These are phyloP conservation scores for Trichopus zeylanicus DNA, from an alignment of 116 monocot species.

Conservation along the genomic window DNA sequence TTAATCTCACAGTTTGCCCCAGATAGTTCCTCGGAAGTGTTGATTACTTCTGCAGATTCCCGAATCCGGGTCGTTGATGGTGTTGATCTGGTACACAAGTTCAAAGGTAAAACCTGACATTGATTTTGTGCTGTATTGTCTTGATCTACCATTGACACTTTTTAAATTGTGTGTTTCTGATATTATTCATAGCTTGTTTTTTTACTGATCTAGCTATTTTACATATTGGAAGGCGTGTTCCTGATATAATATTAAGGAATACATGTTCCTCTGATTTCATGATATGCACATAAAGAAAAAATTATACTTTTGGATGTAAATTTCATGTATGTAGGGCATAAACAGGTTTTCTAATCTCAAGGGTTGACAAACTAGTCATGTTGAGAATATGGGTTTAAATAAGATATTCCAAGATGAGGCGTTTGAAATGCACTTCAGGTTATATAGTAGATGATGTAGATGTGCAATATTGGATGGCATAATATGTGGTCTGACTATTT, in stretches of 20 bases:
- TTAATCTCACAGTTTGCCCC: constrained; percentile 63
- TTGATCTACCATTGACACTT: not conserved
- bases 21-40: constrained; percentile 64
- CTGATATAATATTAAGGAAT: not conserved
- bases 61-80: constrained; percentile 73
- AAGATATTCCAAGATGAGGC: not conserved
- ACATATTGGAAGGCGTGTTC: too few relatives aligned
- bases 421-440: too few relatives aligned
- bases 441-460: too few relatives aligned
- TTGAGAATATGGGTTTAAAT: not conserved
- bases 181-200: too few relatives aligned
- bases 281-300: not conserved
- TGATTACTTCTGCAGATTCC: constrained; percentile 87
- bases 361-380: not conserved
- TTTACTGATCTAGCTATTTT: too few relatives aligned
- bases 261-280: not conserved
- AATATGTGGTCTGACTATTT: too few relatives aligned
- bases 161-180: too few relatives aligned
- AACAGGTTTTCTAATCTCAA: not conserved
- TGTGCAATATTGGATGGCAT: too few relatives aligned
- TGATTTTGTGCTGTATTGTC: not conserved
- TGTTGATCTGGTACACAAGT: constrained; percentile 61
- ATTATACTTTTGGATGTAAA: not conserved
- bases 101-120: constrained; percentile 48
- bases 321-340: not conserved